Evolutionary conservation across 2,329 filamentous ascomycete species (phyloP).

Genomic region (Emergomyces pasteurianus): DNA sequence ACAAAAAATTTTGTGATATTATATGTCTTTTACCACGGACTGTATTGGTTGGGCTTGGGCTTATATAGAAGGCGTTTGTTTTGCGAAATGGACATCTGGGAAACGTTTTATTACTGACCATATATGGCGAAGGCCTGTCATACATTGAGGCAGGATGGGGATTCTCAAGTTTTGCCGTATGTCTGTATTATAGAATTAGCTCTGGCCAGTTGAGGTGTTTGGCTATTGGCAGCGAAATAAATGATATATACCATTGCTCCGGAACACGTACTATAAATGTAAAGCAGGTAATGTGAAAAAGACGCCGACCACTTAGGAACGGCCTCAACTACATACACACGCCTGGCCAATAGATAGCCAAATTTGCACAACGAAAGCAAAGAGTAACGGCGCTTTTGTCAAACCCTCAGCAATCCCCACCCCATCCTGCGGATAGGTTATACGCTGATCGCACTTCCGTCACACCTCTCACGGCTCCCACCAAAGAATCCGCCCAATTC

Average conservation of each 20-base stretch:
- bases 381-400: too few species aligned
- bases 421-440: constrained; percentile 15
- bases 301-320: not conserved
- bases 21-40: not conserved
- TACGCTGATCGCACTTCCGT: constrained; percentile 42
- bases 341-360: not conserved
- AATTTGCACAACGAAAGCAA: not conserved
- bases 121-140: not conserved
- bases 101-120: not conserved
- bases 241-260: not conserved
- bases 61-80: not conserved
- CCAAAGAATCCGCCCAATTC: constrained; percentile 47
- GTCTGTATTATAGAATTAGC: too few species aligned
- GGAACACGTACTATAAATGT: not conserved
- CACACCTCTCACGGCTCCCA: constrained; percentile 58
- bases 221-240: too few species aligned
- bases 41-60: not conserved
- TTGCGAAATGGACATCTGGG: not conserved
- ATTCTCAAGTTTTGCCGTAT: not conserved
- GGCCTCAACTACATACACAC: not conserved
- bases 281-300: not conserved
- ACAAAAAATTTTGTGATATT: not conserved
- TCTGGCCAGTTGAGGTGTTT: too few species aligned
- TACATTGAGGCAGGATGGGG: not conserved
- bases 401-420: constrained; percentile 11